Conservation (phyloP, 2,329 filamentous ascomycete genomes). For the Chalaropsis ovoidea region DNA sequence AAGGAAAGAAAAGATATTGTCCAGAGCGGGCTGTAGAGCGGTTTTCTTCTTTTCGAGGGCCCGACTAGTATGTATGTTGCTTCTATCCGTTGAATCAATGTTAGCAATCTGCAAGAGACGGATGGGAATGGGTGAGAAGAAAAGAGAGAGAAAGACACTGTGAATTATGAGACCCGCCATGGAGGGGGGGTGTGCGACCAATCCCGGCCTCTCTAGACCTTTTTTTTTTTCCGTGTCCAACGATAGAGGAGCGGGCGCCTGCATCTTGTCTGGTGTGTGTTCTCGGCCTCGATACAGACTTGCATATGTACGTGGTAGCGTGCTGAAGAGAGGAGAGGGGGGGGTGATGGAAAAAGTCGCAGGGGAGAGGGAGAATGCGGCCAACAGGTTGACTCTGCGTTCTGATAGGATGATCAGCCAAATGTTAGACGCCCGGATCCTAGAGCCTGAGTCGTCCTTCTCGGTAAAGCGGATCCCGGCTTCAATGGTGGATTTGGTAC, state of each 20-base stretch:
- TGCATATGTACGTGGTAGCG: not conserved
- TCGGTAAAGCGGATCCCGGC: slow-evolving; percentile 5
- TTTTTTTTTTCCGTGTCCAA: not conserved
- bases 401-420: slow-evolving; percentile 13
- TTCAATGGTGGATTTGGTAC: not conserved
- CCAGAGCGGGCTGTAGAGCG: slow-evolving; percentile 7
- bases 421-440: slow-evolving; percentile 19
- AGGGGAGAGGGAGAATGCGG: slow-evolving; percentile 5
- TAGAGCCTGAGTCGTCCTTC: slow-evolving; percentile 1
- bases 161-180: slow-evolving; percentile 4
- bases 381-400: not conserved
- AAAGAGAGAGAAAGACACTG: slow-evolving; percentile 3
- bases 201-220: slow-evolving; percentile 1
- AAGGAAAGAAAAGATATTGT: slow-evolving; percentile 31
- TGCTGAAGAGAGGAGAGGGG: not conserved
- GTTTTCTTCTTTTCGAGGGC: slow-evolving; percentile 8
- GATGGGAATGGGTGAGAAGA: slow-evolving; percentile 30
- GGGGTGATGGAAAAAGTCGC: not conserved
- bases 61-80: not conserved
- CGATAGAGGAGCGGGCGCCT: not conserved
- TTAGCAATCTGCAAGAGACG: slow-evolving; percentile 28
- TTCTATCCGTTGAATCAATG: not conserved
- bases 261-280: not conserved
- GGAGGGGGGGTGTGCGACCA: not conserved
- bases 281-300: slow-evolving; percentile 10